Percentiles rank a stretch among this genome's conserved stretches.
These are phyloP conservation scores for Penicillium simplicissimum DNA, from an alignment of 495 filamentous ascomycete genomes.

Conservation along the genomic window DNA sequence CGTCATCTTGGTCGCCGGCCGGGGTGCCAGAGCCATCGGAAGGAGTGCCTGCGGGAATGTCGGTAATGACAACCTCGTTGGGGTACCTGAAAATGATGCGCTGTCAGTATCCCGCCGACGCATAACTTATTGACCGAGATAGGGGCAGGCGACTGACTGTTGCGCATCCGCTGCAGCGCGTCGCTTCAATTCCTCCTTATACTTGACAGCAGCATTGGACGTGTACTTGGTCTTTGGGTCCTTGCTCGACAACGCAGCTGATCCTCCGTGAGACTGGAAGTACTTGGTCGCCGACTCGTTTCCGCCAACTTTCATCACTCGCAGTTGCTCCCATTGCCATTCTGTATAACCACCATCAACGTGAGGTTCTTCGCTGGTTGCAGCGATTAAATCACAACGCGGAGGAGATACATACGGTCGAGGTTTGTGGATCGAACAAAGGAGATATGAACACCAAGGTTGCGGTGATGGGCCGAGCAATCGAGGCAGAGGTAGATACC, in stretches of 20 bases:
- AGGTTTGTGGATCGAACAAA: constrained; percentile 98
- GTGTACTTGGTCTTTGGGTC: constrained; percentile 95
- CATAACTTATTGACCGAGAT: constrained; percentile 6
- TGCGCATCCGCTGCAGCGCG: constrained; percentile 76
- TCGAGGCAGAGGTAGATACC: constrained; percentile 98
- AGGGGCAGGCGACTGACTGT: constrained; percentile 55
- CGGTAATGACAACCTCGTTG: constrained; percentile 80
- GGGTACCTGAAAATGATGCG: constrained; percentile 62
- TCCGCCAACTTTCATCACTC: constrained; percentile 97
- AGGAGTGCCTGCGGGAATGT: constrained; percentile 60
- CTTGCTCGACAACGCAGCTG: constrained; percentile 90
- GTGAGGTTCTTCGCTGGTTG: background rate
- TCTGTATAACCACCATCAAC: constrained; percentile 54
- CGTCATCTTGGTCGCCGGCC: constrained; percentile 75
- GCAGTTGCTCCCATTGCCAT: constrained; percentile 99
- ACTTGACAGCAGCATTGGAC: constrained; percentile 86
- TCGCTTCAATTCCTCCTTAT: constrained; percentile 91
- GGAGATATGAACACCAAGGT: constrained; percentile 91
- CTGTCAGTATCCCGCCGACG: constrained; percentile 17
- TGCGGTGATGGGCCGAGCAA: constrained; percentile 90
- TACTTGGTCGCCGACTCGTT: constrained; percentile 98
- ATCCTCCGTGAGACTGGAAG: constrained; percentile 93
- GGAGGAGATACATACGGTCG: constrained; percentile 72
- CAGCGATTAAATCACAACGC: background rate
- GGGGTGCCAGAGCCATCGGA: constrained; percentile 69